A percentile compares a stretch with the other conserved stretches of the same genome.
These are phyloP conservation scores for Penicillium maclennaniae DNA, from an alignment of 495 filamentous ascomycete species.

Conservation along the genomic window DNA sequence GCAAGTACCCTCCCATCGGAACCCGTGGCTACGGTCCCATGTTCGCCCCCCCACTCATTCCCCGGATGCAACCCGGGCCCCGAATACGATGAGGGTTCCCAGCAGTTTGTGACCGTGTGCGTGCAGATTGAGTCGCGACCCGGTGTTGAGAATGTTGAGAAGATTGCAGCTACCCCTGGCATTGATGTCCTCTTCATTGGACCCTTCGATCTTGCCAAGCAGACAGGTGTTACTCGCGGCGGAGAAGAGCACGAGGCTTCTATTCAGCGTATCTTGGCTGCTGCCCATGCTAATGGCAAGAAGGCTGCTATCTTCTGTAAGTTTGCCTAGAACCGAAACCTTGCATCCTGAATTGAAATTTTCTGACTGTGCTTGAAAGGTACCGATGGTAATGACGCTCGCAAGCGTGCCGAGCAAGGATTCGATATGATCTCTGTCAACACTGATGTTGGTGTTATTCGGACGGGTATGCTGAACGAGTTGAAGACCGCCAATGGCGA, in stretches of 20 bases:
- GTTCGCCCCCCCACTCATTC: conserved; percentile 41
- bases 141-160: conserved; percentile 46
- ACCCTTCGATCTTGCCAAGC: conserved; percentile 53
- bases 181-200: conserved; percentile 48
- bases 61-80: conserved; percentile 37
- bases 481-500: conserved; percentile 32
- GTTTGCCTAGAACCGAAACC: not conserved
- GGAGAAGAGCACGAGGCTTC: conserved; percentile 52
- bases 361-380: conserved; percentile 16
- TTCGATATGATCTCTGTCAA: conserved; percentile 73
- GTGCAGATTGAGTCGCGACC: conserved; percentile 48
- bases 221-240: conserved; percentile 34
- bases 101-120: conserved; percentile 34
- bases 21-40: conserved; percentile 64
- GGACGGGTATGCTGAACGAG: conserved; percentile 32
- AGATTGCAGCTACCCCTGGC: conserved; percentile 45
- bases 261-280: conserved; percentile 59
- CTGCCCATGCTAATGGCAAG: conserved; percentile 64
- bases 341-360: not conserved
- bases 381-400: conserved; percentile 60
- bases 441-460: conserved; percentile 56
- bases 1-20: conserved; percentile 66
- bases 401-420: conserved; percentile 58
- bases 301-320: conserved; percentile 73
- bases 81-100: conserved; percentile 34